Percentiles rank a stretch among this genome's conserved stretches.
Evolutionary conservation across 177 flowering plant genomes (phyloP).

Genomic region (Telopea speciosissima): DNA sequence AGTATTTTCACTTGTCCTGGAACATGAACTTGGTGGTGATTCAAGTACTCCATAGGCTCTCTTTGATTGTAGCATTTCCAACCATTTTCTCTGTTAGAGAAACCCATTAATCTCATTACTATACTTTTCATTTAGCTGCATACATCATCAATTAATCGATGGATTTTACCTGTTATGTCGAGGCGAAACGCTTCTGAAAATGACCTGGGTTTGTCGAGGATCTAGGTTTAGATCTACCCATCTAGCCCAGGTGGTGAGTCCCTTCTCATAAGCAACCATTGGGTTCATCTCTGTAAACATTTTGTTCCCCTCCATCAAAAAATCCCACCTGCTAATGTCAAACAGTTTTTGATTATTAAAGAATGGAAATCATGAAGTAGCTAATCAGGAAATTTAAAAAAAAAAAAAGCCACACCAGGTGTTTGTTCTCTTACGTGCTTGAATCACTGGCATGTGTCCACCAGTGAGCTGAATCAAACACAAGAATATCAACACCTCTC

Average conservation of each 20-base stretch:
- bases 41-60: conserved; percentile 42
- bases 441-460: conserved; percentile 69
- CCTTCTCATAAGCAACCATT: conserved; percentile 76
- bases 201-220: conserved; percentile 49
- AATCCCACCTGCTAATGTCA: conserved; percentile 59
- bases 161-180: conserved; percentile 62
- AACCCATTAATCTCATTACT: neutral
- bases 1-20: conserved; percentile 52
- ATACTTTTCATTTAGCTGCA: no score
- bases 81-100: conserved; percentile 51
- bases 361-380: neutral
- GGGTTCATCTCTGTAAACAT: conserved; percentile 49
- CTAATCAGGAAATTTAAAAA: neutral
- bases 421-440: conserved; percentile 50
- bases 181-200: conserved; percentile 83
- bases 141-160: no score
- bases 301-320: conserved; percentile 51
- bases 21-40: conserved; percentile 32
- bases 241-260: conserved; percentile 79
- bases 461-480: conserved; percentile 96
- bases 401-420: neutral
- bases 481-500: conserved; percentile 76
- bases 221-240: conserved; percentile 77
- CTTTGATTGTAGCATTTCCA: conserved; percentile 75
- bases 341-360: no score